Evolutionary conservation across 2,329 filamentous ascomycete species (phyloP).

Genomic region (Scedosporium apiospermum): DNA sequence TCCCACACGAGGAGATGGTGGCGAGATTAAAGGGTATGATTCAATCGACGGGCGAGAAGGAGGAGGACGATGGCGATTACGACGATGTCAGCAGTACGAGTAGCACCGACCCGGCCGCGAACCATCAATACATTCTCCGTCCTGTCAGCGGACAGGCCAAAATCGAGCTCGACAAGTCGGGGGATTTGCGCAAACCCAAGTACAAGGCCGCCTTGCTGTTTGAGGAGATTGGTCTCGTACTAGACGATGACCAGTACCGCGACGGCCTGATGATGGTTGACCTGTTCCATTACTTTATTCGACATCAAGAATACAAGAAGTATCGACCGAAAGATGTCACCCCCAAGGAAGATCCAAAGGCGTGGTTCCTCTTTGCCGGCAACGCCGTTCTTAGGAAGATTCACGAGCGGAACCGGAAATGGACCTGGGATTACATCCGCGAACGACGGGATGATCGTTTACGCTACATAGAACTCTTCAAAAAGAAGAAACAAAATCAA

Average conservation of each 20-base stretch:
- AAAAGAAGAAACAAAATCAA: constrained; percentile 74
- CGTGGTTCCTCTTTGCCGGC: constrained; percentile 88
- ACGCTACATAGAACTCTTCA: constrained; percentile 89
- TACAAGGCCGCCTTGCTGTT: constrained; percentile 88
- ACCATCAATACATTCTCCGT: constrained; percentile 90
- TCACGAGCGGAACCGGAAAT: constrained; percentile 82
- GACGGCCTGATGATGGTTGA: constrained; percentile 98
- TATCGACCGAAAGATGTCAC: constrained; percentile 72
- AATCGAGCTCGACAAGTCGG: constrained; percentile 89
- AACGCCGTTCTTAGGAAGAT: constrained; percentile 88
- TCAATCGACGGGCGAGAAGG: constrained; percentile 35
- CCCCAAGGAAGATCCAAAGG: constrained; percentile 81
- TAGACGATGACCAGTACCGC: constrained; percentile 95
- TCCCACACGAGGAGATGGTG: constrained; percentile 69
- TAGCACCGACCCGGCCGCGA: constrained; percentile 14
- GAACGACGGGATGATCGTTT: constrained; percentile 84
- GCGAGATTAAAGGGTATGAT: constrained; percentile 71
- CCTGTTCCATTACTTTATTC: constrained; percentile 95
- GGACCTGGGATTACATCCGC: constrained; percentile 94
- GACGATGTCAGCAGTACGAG: constrained; percentile 16
- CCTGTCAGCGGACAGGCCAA: constrained; percentile 93
- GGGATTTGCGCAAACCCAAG: constrained; percentile 67
- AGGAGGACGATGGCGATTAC: constrained; percentile 37
- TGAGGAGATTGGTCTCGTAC: constrained; percentile 93
- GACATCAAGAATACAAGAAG: constrained; percentile 94